Percentiles rank a stretch among this genome's conserved stretches.
These are phyloP conservation scores for Scenedesmus sp. DNA, from an alignment of 163 green algal species.

Conservation along the genomic window DNA sequence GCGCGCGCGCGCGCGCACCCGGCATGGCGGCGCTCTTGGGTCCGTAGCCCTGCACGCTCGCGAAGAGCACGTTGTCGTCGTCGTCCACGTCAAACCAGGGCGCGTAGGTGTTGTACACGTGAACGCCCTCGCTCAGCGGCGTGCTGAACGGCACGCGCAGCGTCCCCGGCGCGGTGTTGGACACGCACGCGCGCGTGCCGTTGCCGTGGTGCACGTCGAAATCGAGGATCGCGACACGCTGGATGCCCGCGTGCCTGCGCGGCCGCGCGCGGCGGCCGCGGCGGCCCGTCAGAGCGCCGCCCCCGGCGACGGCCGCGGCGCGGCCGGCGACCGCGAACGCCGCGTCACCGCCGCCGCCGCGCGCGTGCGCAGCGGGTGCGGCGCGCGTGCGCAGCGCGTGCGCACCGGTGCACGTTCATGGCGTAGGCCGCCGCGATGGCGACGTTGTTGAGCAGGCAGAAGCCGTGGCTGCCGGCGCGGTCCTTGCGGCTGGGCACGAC, in stretches of 20 bases:
- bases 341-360: background rate
- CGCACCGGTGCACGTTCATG: constrained; percentile 70
- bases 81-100: constrained; percentile 90
- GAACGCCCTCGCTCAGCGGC: constrained; percentile 60
- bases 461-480: constrained; percentile 82
- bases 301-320: no score
- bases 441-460: constrained; percentile 97
- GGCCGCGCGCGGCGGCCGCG: no score
- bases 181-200: constrained; percentile 82
- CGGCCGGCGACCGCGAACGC: no score
- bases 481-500: constrained; percentile 80
- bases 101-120: constrained; percentile 81
- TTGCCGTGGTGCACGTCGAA: constrained; percentile 99
- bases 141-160: constrained; percentile 52
- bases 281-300: no score
- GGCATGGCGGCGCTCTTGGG: constrained; percentile 48
- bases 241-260: constrained; percentile 64
- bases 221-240: constrained; percentile 89
- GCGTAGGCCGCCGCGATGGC: constrained; percentile 92
- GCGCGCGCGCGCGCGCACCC: background rate
- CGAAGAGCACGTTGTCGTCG: constrained; percentile 91
- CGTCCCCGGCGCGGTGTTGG: constrained; percentile 51
- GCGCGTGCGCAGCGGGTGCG: constrained; percentile 3
- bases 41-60: constrained; percentile 85
- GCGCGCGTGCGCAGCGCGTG: no score